phyloP scores from a whole-genome alignment of 371 early-diverging fungal species.

The Syncephalastrum racemosum region DNA sequence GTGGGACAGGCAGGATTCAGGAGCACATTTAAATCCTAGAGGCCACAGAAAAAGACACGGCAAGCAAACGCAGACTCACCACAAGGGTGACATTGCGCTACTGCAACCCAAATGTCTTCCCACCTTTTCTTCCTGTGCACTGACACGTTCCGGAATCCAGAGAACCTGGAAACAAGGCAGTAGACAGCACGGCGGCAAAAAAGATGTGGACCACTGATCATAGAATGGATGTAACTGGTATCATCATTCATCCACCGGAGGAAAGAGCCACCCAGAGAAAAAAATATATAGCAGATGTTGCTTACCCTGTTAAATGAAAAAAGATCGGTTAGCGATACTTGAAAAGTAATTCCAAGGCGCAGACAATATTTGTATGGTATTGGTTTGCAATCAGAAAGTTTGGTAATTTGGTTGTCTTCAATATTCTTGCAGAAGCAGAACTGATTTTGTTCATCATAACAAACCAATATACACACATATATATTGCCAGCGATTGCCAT shows the following conservation, averaged over 20 bases:
- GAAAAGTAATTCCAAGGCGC: constrained; percentile 12
- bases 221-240: constrained; percentile 51
- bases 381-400: background rate
- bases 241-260: constrained; percentile 23
- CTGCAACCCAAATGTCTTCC: background rate
- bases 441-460: constrained; percentile 35
- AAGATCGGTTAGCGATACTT: constrained; percentile 17
- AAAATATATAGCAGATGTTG: too few relatives aligned
- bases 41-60: constrained; percentile 36
- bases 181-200: constrained; percentile 13
- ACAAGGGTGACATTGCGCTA: background rate
- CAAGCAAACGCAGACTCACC: constrained; percentile 11
- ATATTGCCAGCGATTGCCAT: too few relatives aligned
- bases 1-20: constrained; percentile 21
- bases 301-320: constrained; percentile 1
- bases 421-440: constrained; percentile 44
- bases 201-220: constrained; percentile 42
- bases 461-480: too few relatives aligned
- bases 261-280: background rate
- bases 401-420: constrained; percentile 25
- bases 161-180: constrained; percentile 31
- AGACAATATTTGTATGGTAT: too few relatives aligned
- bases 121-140: too few relatives aligned
- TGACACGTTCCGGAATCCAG: constrained; percentile 8
- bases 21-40: constrained; percentile 45